A percentile compares a stretch with the other conserved stretches of the same genome.
These are phyloP conservation scores for Verticillium nubilum DNA, from an alignment of 2,329 filamentous ascomycete genomes.

Conservation along the genomic window DNA sequence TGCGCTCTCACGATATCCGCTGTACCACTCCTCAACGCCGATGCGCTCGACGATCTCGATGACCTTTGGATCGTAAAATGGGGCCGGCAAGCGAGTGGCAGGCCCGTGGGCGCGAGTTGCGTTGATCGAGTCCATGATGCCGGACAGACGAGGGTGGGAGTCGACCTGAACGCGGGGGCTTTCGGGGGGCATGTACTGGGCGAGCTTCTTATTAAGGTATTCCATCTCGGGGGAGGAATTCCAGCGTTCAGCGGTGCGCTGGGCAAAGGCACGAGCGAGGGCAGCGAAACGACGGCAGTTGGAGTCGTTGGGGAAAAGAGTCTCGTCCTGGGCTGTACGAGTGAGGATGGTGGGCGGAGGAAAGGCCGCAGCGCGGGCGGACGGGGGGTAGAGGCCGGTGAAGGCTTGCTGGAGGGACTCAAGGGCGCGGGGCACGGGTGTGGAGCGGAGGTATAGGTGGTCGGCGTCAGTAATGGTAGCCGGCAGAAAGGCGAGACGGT, in stretches of 20 bases:
- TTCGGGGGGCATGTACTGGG: constrained; percentile 78
- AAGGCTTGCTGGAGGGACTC: constrained; percentile 75
- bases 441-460: constrained; percentile 67
- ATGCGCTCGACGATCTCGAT: constrained; percentile 68
- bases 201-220: constrained; percentile 71
- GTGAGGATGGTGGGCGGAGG: constrained; percentile 61
- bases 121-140: constrained; percentile 93
- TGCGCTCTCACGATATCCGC: constrained; percentile 73
- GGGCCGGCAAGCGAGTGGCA: constrained; percentile 69
- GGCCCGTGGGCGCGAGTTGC: constrained; percentile 80
- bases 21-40: constrained; percentile 87
- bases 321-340: constrained; percentile 64
- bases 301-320: constrained; percentile 69
- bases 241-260: constrained; percentile 67
- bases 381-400: constrained; percentile 65
- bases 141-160: constrained; percentile 74
- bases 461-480: constrained; percentile 42
- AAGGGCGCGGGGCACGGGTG: constrained; percentile 68
- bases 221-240: constrained; percentile 75
- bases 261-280: constrained; percentile 64
- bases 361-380: constrained; percentile 39
- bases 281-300: constrained; percentile 69
- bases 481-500: constrained; percentile 69
- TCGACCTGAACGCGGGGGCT: constrained; percentile 72
- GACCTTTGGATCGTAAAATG: constrained; percentile 79